Percentiles rank a stretch among this genome's conserved stretches.
phyloP scores from a whole-genome alignment of 257 asterid genomes.

The Petrea volubilis region DNA sequence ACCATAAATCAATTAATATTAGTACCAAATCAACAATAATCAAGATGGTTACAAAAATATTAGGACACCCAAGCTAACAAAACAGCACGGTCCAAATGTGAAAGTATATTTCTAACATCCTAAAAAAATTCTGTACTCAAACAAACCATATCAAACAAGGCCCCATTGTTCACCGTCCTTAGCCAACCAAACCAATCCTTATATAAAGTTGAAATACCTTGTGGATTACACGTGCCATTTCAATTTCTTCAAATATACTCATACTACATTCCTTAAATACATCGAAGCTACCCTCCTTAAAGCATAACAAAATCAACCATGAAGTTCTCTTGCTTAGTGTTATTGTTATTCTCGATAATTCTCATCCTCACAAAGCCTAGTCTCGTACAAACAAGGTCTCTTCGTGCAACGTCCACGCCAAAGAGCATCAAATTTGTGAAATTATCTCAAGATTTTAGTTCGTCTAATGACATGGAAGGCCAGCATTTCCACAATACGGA shows the following conservation, averaged over 20 bases:
- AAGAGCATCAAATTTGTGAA: not conserved
- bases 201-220: conserved; percentile 4
- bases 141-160: not conserved
- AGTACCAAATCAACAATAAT: too few species aligned
- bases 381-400: not conserved
- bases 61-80: not conserved
- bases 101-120: not conserved
- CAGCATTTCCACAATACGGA: not conserved
- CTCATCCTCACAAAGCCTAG: not conserved
- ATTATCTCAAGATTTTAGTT: not conserved
- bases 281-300: not conserved
- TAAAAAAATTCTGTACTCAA: conserved; percentile 4
- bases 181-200: conserved; percentile 19
- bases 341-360: not conserved
- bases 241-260: not conserved
- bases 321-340: conserved; percentile 8
- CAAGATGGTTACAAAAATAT: too few species aligned
- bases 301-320: conserved; percentile 8
- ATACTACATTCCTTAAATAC: not conserved
- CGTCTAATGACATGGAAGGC: not conserved
- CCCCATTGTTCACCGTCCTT: conserved; percentile 7
- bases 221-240: not conserved
- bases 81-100: conserved; percentile 4
- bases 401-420: not conserved
- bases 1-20: too few species aligned